Evolutionary conservation across 2,329 filamentous ascomycete genomes (phyloP), one percentile per base, ranked within the genome.

Genomic region (Pseudogymnoascus sp.): DNA sequence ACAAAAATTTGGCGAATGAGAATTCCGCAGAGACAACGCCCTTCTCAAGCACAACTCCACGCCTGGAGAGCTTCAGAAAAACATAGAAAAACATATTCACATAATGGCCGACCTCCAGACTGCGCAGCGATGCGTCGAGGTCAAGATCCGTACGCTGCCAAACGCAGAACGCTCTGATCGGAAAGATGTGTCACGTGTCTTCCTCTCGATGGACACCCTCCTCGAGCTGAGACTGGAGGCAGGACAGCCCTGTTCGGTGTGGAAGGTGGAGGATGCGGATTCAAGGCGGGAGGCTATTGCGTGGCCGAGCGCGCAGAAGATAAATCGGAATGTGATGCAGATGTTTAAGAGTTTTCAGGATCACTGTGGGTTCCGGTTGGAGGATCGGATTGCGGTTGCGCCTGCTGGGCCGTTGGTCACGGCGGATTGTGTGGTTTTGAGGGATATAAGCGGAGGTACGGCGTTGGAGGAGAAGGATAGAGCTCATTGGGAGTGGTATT

Each of bases 341-440:
- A 84, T 90, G 78, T 87, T 90, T 21, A 87, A 90, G 66, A 80
- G 85, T 5, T 84, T 96, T 62, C 88, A 90, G 66, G 87, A 89
- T 37, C 82, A 85, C 6, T 89, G 89, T 68, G 85, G 84, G 0
- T 83, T 96, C 68, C 88, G 88, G 65, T 78, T 95, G 3, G 86
- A 86, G 15, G 89, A 92, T 59, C 82, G 85, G 60, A 78, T 96
- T 59, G 80, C 81, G 7, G 82, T 93, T 23, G 78, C 81, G 1
- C 79, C 82, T 9, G 79, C 80, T 7, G 76, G 75, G 1, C 68
- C 76, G 1, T 74, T 88, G 10, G 77, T 80, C 0, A 81, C 83
- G 21, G 84, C 86, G 5, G 78, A 82, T 3, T 78, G 80, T 29
- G 78, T 93, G 2, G 75, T 83, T 6, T 73, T 93, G 15, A 79